Conservation (phyloP, 106 monocot genomes). For the Triglochin maritima region DNA sequence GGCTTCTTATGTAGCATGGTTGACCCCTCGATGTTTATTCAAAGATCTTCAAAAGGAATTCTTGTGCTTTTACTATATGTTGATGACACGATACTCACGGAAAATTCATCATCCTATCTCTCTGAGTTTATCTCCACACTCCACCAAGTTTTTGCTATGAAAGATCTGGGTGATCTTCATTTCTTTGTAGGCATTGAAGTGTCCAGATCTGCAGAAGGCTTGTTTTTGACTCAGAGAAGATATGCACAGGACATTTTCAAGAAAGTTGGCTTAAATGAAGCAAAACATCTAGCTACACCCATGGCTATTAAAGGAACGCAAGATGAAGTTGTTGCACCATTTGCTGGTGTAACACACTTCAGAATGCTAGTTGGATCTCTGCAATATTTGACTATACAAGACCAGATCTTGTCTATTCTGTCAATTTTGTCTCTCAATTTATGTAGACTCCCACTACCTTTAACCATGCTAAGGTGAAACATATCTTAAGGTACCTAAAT, state of each 20-base stretch:
- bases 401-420: background rate
- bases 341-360: background rate
- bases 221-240: background rate
- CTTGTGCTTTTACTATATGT: constrained; percentile 1
- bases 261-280: background rate
- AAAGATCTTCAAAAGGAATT: background rate
- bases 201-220: background rate
- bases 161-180: background rate
- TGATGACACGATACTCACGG: constrained; percentile 3
- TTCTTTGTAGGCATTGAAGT: constrained; percentile 1
- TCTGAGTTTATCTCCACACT: background rate
- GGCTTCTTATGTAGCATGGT: background rate
- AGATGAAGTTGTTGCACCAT: background rate
- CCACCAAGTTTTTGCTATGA: background rate
- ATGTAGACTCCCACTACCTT: background rate
- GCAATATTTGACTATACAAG: background rate
- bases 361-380: background rate
- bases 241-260: background rate
- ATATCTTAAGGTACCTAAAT: background rate
- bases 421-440: constrained; percentile 3
- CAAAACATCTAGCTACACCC: constrained; percentile 1
- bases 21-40: background rate
- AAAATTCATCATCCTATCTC: background rate
- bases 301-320: background rate
- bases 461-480: background rate